These are phyloP conservation scores for Herpotrichia juniperi DNA, from an alignment of 2,329 filamentous ascomycete species.

Conservation along the genomic window DNA sequence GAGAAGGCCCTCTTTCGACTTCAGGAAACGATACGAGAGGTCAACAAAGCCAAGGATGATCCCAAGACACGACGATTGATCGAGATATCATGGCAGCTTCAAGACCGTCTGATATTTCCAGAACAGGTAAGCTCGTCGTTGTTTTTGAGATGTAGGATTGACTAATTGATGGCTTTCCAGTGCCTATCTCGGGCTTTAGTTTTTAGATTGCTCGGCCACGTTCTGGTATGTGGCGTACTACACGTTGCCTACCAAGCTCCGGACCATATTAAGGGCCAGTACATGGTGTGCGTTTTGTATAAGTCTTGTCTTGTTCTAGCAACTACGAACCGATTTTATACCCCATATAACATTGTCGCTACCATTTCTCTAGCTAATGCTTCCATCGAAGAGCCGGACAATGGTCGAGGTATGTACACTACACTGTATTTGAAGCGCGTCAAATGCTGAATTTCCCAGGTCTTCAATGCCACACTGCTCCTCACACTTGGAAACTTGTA, in stretches of 20 bases:
- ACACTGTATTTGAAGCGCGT: slow-evolving; percentile 2
- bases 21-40: slow-evolving; percentile 75
- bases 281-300: slow-evolving; percentile 87
- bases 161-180: slow-evolving; percentile 17
- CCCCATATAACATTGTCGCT: slow-evolving; percentile 74
- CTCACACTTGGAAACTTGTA: slow-evolving; percentile 89
- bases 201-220: slow-evolving; percentile 81
- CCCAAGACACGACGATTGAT: slow-evolving; percentile 71
- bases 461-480: slow-evolving; percentile 83
- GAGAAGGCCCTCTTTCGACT: slow-evolving; percentile 74
- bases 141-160: neutral
- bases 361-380: slow-evolving; percentile 72
- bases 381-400: slow-evolving; percentile 74
- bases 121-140: slow-evolving; percentile 64
- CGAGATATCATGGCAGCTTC: slow-evolving; percentile 83
- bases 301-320: slow-evolving; percentile 79
- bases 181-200: slow-evolving; percentile 46
- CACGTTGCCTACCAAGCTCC: slow-evolving; percentile 81
- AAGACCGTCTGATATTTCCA: slow-evolving; percentile 78
- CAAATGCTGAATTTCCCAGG: slow-evolving; percentile 61
- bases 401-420: slow-evolving; percentile 67
- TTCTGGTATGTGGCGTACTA: slow-evolving; percentile 81
- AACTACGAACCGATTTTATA: slow-evolving; percentile 66
- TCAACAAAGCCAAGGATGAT: slow-evolving; percentile 85
- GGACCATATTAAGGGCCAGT: slow-evolving; percentile 72